Evolutionary conservation across 1,139 yeast species (phyloP).

Genomic region (Fermentozyma sake): DNA sequence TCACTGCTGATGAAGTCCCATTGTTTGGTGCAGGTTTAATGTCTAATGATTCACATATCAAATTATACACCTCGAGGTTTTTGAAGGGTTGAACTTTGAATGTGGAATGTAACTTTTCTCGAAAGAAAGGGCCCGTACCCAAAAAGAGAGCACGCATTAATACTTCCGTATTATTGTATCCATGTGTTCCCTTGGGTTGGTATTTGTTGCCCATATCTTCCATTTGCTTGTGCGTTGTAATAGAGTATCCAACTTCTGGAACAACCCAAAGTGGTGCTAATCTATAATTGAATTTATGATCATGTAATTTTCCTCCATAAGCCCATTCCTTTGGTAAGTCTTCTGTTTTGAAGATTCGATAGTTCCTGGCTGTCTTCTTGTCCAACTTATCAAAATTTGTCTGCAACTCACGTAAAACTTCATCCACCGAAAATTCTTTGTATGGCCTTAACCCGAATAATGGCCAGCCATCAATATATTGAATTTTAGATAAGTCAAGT

Average conservation of each 20-base stretch:
- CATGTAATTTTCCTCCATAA: constrained; percentile 50
- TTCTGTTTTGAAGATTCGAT: constrained; percentile 48
- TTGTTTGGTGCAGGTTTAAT: constrained; percentile 56
- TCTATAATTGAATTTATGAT: constrained; percentile 49
- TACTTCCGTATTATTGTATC: constrained; percentile 71
- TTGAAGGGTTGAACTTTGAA: constrained; percentile 57
- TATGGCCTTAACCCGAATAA: constrained; percentile 69
- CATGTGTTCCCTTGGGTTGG: constrained; percentile 75
- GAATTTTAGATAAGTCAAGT: constrained; percentile 49
- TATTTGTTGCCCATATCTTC: constrained; percentile 46
- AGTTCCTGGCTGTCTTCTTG: constrained; percentile 22
- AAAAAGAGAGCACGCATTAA: constrained; percentile 81
- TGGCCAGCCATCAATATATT: constrained; percentile 87
- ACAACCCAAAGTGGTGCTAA: constrained; percentile 84
- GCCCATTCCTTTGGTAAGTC: constrained; percentile 62
- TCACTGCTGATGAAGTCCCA: constrained; percentile 45
- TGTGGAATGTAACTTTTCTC: constrained; percentile 17
- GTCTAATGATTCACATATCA: constrained; percentile 65
- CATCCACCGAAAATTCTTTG: constrained; percentile 26
- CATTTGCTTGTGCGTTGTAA: constrained; percentile 62
- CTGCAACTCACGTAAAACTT: constrained; percentile 30
- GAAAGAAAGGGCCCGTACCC: constrained; percentile 78
- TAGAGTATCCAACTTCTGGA: constrained; percentile 75
- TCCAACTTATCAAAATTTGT: constrained; percentile 23
- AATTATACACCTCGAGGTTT: constrained; percentile 69